Conservation (phyloP, 129 eudicot genomes). For the Smallanthus sonchifolius region DNA sequence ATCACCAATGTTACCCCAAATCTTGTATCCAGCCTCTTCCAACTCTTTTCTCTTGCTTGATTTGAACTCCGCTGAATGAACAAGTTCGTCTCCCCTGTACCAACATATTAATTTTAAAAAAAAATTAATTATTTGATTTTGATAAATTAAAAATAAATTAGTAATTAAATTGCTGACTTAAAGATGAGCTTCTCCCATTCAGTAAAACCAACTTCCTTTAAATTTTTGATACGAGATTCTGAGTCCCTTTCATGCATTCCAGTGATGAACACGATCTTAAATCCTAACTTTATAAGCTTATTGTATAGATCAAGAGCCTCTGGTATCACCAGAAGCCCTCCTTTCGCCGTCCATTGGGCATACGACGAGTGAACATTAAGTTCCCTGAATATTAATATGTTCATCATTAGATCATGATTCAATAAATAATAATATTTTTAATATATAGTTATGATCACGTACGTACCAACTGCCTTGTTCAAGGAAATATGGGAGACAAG, state of each 20-base stretch:
- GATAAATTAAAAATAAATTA: no score
- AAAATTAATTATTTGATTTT: background rate
- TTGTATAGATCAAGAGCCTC: slow-evolving; percentile 34
- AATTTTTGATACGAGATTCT: slow-evolving; percentile 17
- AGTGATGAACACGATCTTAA: slow-evolving; percentile 39
- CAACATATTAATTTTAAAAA: background rate
- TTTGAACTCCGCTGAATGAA: slow-evolving; percentile 32
- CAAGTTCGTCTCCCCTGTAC: background rate
- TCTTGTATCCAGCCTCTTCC: slow-evolving; percentile 39
- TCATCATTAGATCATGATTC: no score
- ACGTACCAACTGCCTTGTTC: background rate
- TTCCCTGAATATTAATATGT: slow-evolving; percentile 35
- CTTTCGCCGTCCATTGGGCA: background rate
- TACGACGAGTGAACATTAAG: slow-evolving; percentile 26
- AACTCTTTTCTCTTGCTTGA: slow-evolving; percentile 35
- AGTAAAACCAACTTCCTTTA: slow-evolving; percentile 34
- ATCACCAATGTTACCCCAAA: slow-evolving; percentile 50
- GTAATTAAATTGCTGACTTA: no score
- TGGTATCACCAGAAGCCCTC: slow-evolving; percentile 27
- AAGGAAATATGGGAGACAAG: slow-evolving; percentile 51
- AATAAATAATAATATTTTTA: no score
- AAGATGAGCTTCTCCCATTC: no score
- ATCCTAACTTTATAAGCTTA: slow-evolving; percentile 14
- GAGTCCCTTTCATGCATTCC: slow-evolving; percentile 13
- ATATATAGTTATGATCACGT: no score